Evolutionary conservation across 495 filamentous ascomycete genomes (phyloP).

Genomic region (Neurospora sp.): DNA sequence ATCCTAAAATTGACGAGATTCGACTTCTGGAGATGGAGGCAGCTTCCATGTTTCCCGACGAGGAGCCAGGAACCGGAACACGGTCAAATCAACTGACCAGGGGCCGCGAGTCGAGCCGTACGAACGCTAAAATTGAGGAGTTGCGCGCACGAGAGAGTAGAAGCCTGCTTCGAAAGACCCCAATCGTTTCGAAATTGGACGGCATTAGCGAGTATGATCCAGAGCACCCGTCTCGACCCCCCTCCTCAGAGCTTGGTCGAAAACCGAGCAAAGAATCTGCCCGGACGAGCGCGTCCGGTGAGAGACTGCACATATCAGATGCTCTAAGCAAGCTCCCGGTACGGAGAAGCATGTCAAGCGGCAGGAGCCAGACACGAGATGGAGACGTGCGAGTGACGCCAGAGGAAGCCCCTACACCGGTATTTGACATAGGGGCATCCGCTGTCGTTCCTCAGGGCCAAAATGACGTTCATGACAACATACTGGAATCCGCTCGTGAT

Average conservation of each 20-base stretch:
- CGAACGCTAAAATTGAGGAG: slow-evolving; percentile 40
- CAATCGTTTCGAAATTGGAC: slow-evolving; percentile 48
- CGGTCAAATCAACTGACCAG: background rate
- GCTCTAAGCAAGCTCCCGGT: background rate
- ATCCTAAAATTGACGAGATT: slow-evolving; percentile 41
- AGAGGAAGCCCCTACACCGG: background rate
- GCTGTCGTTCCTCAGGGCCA: background rate
- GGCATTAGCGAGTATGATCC: slow-evolving; percentile 47
- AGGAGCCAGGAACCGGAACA: background rate
- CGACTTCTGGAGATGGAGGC: slow-evolving; percentile 41
- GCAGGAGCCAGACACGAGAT: slow-evolving; percentile 23
- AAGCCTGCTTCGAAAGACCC: slow-evolving; percentile 44
- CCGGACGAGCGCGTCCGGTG: slow-evolving; percentile 5
- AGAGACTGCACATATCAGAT: background rate
- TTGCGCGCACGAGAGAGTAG: slow-evolving; percentile 50
- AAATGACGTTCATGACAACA: background rate
- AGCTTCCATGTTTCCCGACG: slow-evolving; percentile 9
- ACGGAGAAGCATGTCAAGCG: slow-evolving; percentile 13
- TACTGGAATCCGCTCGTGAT: background rate
- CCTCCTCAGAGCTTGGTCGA: slow-evolving; percentile 22
- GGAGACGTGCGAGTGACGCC: slow-evolving; percentile 1
- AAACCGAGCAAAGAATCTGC: slow-evolving; percentile 14
- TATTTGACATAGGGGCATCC: background rate
- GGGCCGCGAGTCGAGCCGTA: slow-evolving; percentile 12
- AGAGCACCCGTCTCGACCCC: slow-evolving; percentile 26